Evolutionary conservation across 179 eudicot species (phyloP), one percentile per base, ranked within the genome.

Genomic region (Beta corolliflora): DNA sequence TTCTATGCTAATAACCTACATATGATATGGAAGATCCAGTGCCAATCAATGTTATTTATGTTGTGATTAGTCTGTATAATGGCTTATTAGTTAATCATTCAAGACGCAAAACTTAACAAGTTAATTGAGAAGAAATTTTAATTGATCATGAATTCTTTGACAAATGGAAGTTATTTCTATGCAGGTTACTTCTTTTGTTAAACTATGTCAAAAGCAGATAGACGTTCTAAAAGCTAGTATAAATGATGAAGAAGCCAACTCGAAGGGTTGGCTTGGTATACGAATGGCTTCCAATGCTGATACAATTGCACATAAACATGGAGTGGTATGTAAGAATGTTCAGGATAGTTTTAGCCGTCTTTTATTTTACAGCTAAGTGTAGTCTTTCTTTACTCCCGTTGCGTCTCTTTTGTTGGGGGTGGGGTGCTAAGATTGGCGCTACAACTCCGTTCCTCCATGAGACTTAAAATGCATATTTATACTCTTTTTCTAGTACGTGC

Each of bases 221-320:
- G 94, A 94, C 80, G 85, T 94, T 50, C 92, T 96, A 15, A 91
- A 92, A 88, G 82, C 79, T 77, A 88, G 92, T 81, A 91, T 96
- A 81, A 90, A 55, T 72, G 88, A 93, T 41, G 98, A 92, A 85
- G 96, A 92, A 79, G 85, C 89, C 72, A 91, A 78, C 55, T 88
- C 97, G 64, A 94, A 91, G 86, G 93, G 97, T 56, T 96, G 99
- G 99, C 96, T 92, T 86, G 92, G 97, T 79, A 85, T 85, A 56
- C 87, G 87, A 84, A 77, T 84, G 46, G 81, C 76, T 81, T 83
- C 86, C 64, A 94, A 94, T 91, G 93, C 93, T 68, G 99, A 96
- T 88, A 93, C 90, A 56, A 85, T 94, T 81, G 99, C 99, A 48
- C 99, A 96, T 88, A 96, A 93, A 87, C 98, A 96, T 82, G 99